phyloP scores from a whole-genome alignment of 2,329 filamentous ascomycete species.

The Monilinia vaccinii-corymbosi region DNA sequence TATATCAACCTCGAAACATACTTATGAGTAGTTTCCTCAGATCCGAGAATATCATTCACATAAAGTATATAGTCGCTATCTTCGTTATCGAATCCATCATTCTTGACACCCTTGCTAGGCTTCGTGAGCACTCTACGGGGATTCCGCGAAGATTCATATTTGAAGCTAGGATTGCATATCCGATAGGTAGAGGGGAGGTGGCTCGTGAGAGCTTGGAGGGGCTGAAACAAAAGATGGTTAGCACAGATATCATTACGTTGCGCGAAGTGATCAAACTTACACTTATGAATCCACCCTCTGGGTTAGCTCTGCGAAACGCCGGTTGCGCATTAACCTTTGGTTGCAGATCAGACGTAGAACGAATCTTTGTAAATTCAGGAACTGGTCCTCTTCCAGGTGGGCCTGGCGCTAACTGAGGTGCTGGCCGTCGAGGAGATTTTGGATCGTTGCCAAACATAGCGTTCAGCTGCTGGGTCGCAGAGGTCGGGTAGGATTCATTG shows the following conservation, averaged over 20 bases:
- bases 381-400: slow-evolving; percentile 56
- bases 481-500: slow-evolving; percentile 63
- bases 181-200: slow-evolving; percentile 93
- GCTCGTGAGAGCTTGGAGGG: slow-evolving; percentile 87
- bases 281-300: slow-evolving; percentile 96
- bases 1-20: slow-evolving; percentile 36
- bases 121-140: slow-evolving; percentile 93
- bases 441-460: slow-evolving; percentile 49
- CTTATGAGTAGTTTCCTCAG: slow-evolving; percentile 97
- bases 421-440: slow-evolving; percentile 48
- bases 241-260: slow-evolving; percentile 9
- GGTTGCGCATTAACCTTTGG: slow-evolving; percentile 82
- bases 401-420: slow-evolving; percentile 37
- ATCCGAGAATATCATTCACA: slow-evolving; percentile 96
- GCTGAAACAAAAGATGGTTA: slow-evolving; percentile 42
- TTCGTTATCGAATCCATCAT: slow-evolving; percentile 97
- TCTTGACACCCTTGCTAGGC: slow-evolving; percentile 96
- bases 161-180: slow-evolving; percentile 96
- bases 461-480: slow-evolving; percentile 63
- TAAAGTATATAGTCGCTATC: slow-evolving; percentile 99
- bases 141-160: slow-evolving; percentile 97
- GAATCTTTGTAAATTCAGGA: slow-evolving; percentile 78
- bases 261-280: slow-evolving; percentile 42
- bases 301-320: slow-evolving; percentile 84
- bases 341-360: slow-evolving; percentile 62